Evolutionary conservation across 2,329 filamentous ascomycete species (phyloP).

Genomic region (Amphichorda felina): DNA sequence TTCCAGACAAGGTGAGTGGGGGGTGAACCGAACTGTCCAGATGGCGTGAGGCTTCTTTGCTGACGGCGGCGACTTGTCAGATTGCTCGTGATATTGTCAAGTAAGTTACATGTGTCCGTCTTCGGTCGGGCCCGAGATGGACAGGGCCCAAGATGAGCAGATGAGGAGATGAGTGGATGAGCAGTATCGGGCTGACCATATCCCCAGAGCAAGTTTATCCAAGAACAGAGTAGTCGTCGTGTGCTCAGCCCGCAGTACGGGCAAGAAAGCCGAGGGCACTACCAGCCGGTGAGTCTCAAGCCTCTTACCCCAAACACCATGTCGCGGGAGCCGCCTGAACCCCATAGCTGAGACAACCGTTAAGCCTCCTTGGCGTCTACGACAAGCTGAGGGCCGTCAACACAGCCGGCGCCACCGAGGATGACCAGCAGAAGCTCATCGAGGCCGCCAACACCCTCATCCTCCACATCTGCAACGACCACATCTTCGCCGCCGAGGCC

Average conservation of each 20-base stretch:
- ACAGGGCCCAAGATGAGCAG: too few species aligned
- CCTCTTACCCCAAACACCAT: not conserved
- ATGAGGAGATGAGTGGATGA: too few species aligned
- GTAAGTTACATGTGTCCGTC: constrained; percentile 13
- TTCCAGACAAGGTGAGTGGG: constrained; percentile 52
- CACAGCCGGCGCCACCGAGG: constrained; percentile 37
- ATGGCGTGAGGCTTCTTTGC: not conserved
- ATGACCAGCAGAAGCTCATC: constrained; percentile 40
- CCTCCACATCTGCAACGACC: constrained; percentile 70
- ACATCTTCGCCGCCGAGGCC: constrained; percentile 58
- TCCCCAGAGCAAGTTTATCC: constrained; percentile 33
- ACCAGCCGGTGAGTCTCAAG: constrained; percentile 68
- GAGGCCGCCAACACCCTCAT: constrained; percentile 64
- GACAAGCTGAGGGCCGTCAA: constrained; percentile 42
- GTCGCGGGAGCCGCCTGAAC: too few species aligned
- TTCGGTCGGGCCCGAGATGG: too few species aligned
- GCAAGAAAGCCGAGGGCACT: constrained; percentile 88
- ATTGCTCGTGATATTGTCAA: constrained; percentile 31
- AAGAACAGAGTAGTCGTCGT: constrained; percentile 78
- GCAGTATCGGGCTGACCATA: not conserved
- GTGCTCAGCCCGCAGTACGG: constrained; percentile 88
- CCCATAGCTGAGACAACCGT: constrained; percentile 3
- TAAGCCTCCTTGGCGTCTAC: constrained; percentile 44
- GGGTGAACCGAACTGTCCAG: not conserved
- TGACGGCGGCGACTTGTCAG: constrained; percentile 9